Conservation (phyloP, 2,329 filamentous ascomycete genomes). For the Orbilia oligospora region DNA sequence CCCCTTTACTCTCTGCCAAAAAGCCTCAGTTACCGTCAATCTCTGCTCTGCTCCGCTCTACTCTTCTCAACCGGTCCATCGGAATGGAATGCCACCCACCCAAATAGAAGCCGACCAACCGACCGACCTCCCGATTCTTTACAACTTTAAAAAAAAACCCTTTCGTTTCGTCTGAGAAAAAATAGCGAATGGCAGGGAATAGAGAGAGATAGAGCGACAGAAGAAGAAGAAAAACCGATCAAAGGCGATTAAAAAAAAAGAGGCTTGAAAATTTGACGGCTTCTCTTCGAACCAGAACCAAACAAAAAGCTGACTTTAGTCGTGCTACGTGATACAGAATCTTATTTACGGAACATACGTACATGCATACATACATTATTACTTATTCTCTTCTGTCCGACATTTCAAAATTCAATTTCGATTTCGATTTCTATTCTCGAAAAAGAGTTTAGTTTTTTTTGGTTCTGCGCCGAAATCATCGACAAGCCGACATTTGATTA, state of each 20-base stretch:
- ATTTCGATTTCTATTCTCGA: not conserved
- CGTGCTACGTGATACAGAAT: conserved; percentile 21
- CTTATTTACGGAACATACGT: not conserved
- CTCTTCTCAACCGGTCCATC: not conserved
- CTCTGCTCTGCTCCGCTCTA: too few species aligned
- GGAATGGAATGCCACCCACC: conserved; percentile 48
- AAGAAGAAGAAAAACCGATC: not conserved
- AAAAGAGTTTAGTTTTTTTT: not conserved
- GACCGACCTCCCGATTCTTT: conserved; percentile 7
- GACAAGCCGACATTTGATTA: not conserved
- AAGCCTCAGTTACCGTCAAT: not conserved
- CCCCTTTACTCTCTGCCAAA: not conserved
- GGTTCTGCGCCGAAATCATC: not conserved
- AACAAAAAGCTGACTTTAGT: not conserved
- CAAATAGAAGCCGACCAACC: conserved; percentile 15
- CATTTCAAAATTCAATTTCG: conserved; percentile 10
- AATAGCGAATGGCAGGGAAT: conserved; percentile 25
- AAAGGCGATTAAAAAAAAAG: conserved; percentile 1
- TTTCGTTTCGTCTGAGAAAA: not conserved
- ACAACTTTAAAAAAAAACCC: not conserved
- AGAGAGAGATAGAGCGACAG: too few species aligned
- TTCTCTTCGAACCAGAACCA: not conserved
- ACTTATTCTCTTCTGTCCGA: not conserved
- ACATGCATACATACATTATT: not conserved
- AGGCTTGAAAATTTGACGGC: conserved; percentile 25